Percentiles rank a stretch among this genome's conserved stretches.
phyloP scores from a whole-genome alignment of 805 yeast species.

The Saccharomycopsis sp. region DNA sequence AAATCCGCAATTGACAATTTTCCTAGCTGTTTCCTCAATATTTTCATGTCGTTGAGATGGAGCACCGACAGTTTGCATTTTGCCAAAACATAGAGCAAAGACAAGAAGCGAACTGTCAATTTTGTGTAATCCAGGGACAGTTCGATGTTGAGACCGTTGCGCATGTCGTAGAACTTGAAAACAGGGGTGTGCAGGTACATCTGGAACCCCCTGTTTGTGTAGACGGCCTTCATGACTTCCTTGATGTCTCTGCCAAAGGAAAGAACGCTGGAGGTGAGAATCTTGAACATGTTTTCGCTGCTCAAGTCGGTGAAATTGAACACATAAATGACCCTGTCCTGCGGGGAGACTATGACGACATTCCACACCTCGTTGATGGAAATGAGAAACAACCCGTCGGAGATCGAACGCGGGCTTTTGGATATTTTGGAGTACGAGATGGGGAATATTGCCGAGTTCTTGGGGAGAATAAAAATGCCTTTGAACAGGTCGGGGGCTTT shows the following conservation, averaged over 20 bases:
- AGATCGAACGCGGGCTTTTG: not conserved
- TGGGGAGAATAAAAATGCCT: slow-evolving; percentile 6
- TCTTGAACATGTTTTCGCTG: not conserved
- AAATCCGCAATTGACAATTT: not conserved
- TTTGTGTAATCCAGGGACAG: not conserved
- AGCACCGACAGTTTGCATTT: not conserved
- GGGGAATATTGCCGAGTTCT: slow-evolving; percentile 1
- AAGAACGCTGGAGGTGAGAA: not conserved
- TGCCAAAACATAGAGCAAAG: not conserved
- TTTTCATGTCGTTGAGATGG: not conserved
- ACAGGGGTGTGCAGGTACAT: not conserved
- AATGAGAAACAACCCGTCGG: not conserved
- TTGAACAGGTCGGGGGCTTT: not conserved
- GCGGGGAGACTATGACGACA: slow-evolving; percentile 4
- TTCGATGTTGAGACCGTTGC: not conserved
- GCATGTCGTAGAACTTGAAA: not conserved
- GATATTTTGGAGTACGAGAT: not conserved
- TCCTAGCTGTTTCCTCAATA: not conserved
- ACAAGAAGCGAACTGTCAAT: not conserved
- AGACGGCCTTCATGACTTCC: not conserved
- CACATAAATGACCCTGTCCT: not conserved
- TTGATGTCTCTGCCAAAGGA: slow-evolving; percentile 4
- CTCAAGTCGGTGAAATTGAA: slow-evolving; percentile 9
- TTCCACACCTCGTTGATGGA: slow-evolving; percentile 7
- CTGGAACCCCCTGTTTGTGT: not conserved